Base-by-base conservation (phyloP, 2,329 filamentous ascomycete genomes). In the Venturia pyrina region DNA sequence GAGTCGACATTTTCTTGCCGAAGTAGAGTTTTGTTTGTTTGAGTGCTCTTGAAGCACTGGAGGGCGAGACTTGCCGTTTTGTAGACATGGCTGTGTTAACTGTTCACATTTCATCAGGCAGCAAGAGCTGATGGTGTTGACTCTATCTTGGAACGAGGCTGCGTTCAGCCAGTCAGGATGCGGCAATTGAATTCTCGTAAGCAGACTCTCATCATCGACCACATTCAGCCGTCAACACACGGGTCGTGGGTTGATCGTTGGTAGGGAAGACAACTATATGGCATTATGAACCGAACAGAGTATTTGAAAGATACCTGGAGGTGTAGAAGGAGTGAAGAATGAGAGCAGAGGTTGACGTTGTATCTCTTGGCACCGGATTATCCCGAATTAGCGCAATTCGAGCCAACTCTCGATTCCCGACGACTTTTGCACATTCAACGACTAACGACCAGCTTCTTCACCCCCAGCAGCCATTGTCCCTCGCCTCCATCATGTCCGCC, bases 401-500 rank as follows among this genome's bases (percentile, higher is more conserved):
- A 19, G 7, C 28, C 24, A 28, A 57, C 11, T 11, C 7, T 57
- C 8, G 11, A 37, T 34, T 37, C 28, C 28, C 28, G 28, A 59
- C 28, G 53, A 59, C 53, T 59, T 59, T 59, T 59, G 32, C 53
- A 53, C 48, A 34, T n/a, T 59, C 53, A 59, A 59, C 53, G 53
- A 59, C 53, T 32, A 59, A 59, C 53, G 53, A 59, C 53, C 17
- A 37, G 17, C 17, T 8, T 28, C 63, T 46, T 28, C 64, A 32
- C 56, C 15, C 17, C 41, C 40, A 17, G 19, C 63, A n/a, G 43
- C 69, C 66, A 64, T 69, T 71, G 68, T 70, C 68, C 67, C 68
- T 46, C 66, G 67, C 62, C 28, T 11, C 32, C 68, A 62, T 60
- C 72, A 82, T 82, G 80, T 79, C 80, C 71, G 75, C 80, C 72